Percentiles rank a stretch among this genome's conserved stretches.
These are phyloP conservation scores for Bjerkandera adusta DNA, from an alignment of 1,284 basidiomycete species.

Conservation along the genomic window DNA sequence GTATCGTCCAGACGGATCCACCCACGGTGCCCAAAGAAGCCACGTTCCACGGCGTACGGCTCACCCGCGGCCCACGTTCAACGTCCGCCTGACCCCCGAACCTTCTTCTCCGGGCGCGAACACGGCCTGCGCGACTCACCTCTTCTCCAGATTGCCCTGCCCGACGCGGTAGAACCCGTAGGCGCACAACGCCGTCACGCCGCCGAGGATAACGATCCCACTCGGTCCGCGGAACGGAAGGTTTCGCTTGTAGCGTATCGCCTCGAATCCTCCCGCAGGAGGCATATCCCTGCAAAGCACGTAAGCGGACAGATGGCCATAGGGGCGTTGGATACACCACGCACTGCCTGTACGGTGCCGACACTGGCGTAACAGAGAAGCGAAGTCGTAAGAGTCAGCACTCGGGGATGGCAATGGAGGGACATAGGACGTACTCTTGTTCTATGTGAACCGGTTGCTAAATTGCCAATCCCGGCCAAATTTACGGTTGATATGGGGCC, in stretches of 20 bases:
- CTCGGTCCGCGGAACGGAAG: slow-evolving; percentile 91
- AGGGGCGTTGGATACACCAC: slow-evolving; percentile 29
- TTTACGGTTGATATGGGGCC: neutral
- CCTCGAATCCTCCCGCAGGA: slow-evolving; percentile 89
- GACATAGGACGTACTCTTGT: slow-evolving; percentile 13
- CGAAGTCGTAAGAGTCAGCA: slow-evolving; percentile 2
- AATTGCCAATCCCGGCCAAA: slow-evolving; percentile 1
- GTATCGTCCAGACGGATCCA: slow-evolving; percentile 64
- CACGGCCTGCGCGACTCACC: slow-evolving; percentile 53
- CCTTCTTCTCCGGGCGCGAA: slow-evolving; percentile 15
- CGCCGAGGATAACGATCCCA: slow-evolving; percentile 83
- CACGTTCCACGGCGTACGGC: slow-evolving; percentile 65
- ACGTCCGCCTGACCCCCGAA: slow-evolving; percentile 55
- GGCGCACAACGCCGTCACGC: slow-evolving; percentile 81
- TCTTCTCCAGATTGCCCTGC: slow-evolving; percentile 87
- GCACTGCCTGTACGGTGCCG: slow-evolving; percentile 64
- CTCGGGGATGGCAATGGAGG: slow-evolving; percentile 6
- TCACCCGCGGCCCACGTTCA: slow-evolving; percentile 52
- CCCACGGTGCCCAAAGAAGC: slow-evolving; percentile 26
- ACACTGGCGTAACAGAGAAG: slow-evolving; percentile 44
- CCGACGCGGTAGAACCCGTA: slow-evolving; percentile 95
- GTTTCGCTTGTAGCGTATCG: slow-evolving; percentile 95
- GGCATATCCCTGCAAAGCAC: slow-evolving; percentile 83
- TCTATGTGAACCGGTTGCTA: slow-evolving; percentile 1
- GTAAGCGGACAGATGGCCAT: slow-evolving; percentile 7